Evolutionary conservation across 352 stramenopile species (phyloP).

Genomic region (Phytophthora sp.): DNA sequence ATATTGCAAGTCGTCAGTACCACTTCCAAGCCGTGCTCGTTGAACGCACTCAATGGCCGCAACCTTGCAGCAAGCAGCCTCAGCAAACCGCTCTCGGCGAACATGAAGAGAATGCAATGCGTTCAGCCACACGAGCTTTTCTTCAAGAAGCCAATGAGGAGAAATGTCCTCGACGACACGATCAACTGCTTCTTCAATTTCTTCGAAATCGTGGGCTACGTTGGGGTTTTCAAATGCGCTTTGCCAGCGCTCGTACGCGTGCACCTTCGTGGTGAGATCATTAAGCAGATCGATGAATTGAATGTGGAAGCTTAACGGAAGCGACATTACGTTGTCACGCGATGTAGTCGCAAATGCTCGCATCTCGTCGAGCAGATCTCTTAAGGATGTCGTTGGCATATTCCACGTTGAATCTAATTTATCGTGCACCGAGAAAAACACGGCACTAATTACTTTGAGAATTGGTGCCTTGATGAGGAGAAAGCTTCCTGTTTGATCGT

Average conservation of each 20-base stretch:
- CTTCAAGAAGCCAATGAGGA: slow-evolving; percentile 52
- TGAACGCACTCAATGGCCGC: slow-evolving; percentile 48
- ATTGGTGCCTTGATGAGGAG: slow-evolving; percentile 53
- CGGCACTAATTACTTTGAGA: slow-evolving; percentile 47
- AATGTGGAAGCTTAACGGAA: slow-evolving; percentile 44
- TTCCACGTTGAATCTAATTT: background rate
- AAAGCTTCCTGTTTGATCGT: slow-evolving; percentile 72
- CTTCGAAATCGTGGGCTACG: slow-evolving; percentile 50
- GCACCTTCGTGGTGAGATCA: slow-evolving; percentile 54
- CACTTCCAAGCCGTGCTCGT: background rate
- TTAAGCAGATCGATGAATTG: slow-evolving; percentile 61
- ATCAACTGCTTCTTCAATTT: slow-evolving; percentile 70
- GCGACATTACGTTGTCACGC: slow-evolving; percentile 6
- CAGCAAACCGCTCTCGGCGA: slow-evolving; percentile 43
- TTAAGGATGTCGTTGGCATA: slow-evolving; percentile 34
- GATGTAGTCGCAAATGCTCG: slow-evolving; percentile 32
- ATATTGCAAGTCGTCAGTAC: slow-evolving; percentile 6
- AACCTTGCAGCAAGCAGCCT: slow-evolving; percentile 69
- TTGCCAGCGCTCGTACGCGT: slow-evolving; percentile 65
- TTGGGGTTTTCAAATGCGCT: slow-evolving; percentile 31
- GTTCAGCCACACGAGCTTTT: slow-evolving; percentile 70
- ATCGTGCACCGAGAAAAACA: slow-evolving; percentile 45
- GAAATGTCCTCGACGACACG: slow-evolving; percentile 60
- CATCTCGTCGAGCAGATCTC: slow-evolving; percentile 65
- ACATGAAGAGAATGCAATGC: slow-evolving; percentile 64